These are phyloP conservation scores for Brasilioporus rufonigricans DNA, from an alignment of 768 basidiomycete genomes.

Conservation along the genomic window DNA sequence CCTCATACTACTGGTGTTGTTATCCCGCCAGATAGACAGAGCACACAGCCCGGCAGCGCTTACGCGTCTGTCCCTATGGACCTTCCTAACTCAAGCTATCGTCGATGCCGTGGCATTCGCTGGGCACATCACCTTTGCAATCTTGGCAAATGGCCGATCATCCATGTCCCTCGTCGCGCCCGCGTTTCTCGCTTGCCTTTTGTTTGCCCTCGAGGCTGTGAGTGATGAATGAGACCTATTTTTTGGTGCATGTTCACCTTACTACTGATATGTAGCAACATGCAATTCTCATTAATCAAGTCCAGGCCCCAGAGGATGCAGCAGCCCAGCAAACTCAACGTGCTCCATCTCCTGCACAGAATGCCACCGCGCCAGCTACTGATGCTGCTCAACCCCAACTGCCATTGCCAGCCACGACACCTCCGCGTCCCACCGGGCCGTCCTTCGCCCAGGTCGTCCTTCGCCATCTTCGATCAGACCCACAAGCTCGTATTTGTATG, in stretches of 20 bases:
- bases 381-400: constrained; percentile 11
- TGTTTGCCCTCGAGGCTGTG: constrained; percentile 84
- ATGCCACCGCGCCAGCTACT: constrained; percentile 1
- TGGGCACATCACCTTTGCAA: constrained; percentile 85
- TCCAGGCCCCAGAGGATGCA: constrained; percentile 75
- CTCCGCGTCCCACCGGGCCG: constrained; percentile 12
- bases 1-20: constrained; percentile 60
- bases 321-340: constrained; percentile 30
- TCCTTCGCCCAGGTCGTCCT: constrained; percentile 50
- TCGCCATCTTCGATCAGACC: constrained; percentile 62
- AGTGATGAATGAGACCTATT: constrained; percentile 23
- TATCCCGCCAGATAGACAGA: constrained; percentile 70
- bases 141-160: constrained; percentile 77
- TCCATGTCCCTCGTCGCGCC: constrained; percentile 82
- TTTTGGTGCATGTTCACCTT: background rate
- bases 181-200: constrained; percentile 76
- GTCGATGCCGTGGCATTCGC: constrained; percentile 85
- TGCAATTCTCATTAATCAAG: constrained; percentile 72
- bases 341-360: constrained; percentile 5
- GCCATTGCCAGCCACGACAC: constrained; percentile 21
- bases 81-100: constrained; percentile 74
- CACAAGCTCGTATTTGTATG: constrained; percentile 72
- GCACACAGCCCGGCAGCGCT: constrained; percentile 79
- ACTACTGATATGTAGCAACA: constrained; percentile 61
- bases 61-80: constrained; percentile 78